A percentile compares a stretch with the other conserved stretches of the same genome.
phyloP scores from a whole-genome alignment of 805 yeast genomes.

The Lipomyces sp. region DNA sequence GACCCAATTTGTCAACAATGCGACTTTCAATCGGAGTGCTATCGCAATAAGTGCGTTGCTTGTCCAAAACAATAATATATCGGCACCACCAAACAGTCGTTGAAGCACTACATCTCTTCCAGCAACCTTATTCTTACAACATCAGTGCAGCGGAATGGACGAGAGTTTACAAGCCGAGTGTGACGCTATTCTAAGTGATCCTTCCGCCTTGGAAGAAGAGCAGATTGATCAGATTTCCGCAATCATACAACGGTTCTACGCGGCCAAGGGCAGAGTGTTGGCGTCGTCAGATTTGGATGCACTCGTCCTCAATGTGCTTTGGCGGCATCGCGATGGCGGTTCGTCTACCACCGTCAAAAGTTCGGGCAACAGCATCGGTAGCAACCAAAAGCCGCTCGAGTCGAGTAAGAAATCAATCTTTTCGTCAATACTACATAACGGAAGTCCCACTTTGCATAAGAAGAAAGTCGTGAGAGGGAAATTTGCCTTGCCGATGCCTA shows the following conservation, averaged over 20 bases:
- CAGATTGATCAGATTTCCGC: constrained; percentile 29
- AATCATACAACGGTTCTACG: constrained; percentile 17
- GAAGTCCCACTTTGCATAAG: not conserved
- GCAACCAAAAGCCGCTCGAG: not conserved
- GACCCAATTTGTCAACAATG: not conserved
- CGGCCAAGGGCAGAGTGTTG: constrained; percentile 21
- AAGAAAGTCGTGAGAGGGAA: constrained; percentile 20
- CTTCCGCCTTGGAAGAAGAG: constrained; percentile 33
- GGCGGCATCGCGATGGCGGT: constrained; percentile 27
- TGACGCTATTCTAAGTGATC: constrained; percentile 29
- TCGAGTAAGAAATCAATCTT: not conserved
- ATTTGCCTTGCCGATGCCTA: constrained; percentile 9
- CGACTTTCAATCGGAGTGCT: not conserved
- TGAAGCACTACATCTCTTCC: not conserved
- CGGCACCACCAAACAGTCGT: not conserved
- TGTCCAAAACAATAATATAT: not conserved
- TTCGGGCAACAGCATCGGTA: not conserved
- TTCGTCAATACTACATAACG: not conserved
- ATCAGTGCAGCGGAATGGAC: constrained; percentile 4
- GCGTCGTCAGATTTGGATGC: constrained; percentile 31
- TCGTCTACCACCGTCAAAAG: not conserved
- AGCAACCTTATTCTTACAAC: not conserved
- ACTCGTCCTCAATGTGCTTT: constrained; percentile 27
- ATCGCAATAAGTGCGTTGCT: not conserved
- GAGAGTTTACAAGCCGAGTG: constrained; percentile 18